These are phyloP conservation scores for Ambrosiella xylebori DNA, from an alignment of 2,329 filamentous ascomycete species.

Conservation along the genomic window DNA sequence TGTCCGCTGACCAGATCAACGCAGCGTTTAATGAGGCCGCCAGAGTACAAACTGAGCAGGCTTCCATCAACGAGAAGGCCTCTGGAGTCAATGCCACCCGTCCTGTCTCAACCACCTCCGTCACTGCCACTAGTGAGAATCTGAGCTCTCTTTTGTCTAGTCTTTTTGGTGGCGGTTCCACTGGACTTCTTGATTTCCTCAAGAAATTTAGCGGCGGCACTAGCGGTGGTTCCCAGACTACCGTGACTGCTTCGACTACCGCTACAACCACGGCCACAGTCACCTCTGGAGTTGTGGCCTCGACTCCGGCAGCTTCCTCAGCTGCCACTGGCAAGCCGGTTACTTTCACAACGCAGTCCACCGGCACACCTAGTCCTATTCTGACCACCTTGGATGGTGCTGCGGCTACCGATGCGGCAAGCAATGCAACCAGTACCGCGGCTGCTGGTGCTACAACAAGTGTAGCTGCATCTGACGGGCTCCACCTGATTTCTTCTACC, in stretches of 20 bases:
- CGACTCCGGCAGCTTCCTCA: neutral
- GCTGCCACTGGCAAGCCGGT: neutral
- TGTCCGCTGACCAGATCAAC: neutral
- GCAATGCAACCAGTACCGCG: neutral
- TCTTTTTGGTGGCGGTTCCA: neutral
- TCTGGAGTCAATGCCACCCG: neutral
- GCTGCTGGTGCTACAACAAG: neutral
- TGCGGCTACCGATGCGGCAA: neutral
- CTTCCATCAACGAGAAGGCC: neutral
- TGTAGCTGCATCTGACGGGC: no score
- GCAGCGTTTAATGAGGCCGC: neutral
- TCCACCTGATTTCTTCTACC: neutral
- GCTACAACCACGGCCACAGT: constrained; percentile 2
- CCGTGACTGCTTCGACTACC: constrained; percentile 4
- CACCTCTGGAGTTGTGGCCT: neutral
- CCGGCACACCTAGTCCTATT: constrained; percentile 9
- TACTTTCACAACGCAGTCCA: neutral
- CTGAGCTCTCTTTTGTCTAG: neutral
- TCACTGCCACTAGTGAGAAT: neutral
- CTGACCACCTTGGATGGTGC: constrained; percentile 2
- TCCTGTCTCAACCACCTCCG: neutral
- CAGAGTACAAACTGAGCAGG: neutral
- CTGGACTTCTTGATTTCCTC: constrained; percentile 2
- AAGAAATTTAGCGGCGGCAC: constrained; percentile 1
- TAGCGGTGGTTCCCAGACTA: neutral